Evolutionary conservation across 148 eudicot genomes (phyloP).

Genomic region (Euryodendron excelsum): DNA sequence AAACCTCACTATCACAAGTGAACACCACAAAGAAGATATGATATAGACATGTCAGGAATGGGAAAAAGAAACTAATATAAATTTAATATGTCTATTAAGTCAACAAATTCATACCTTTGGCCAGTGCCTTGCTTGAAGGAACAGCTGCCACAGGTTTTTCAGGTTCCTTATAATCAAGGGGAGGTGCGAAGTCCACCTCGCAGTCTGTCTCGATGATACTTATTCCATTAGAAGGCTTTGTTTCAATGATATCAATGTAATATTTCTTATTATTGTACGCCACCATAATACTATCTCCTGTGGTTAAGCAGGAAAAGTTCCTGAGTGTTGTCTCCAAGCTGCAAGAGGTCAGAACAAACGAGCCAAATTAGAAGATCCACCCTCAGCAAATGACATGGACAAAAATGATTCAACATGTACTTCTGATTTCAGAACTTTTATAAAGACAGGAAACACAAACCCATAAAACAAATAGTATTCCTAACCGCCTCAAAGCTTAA

Average conservation of each 20-base stretch:
- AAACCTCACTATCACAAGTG: background rate
- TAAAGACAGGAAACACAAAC: background rate
- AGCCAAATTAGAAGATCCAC: background rate
- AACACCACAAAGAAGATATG: background rate
- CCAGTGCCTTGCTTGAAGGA: constrained; percentile 48
- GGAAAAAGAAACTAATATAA: constrained; percentile 12
- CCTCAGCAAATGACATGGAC: background rate
- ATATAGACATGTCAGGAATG: background rate
- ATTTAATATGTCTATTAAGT: background rate
- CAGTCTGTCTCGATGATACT: constrained; percentile 88
- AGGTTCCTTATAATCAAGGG: constrained; percentile 95
- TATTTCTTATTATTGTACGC: constrained; percentile 82
- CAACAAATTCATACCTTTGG: constrained; percentile 48
- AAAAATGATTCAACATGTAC: background rate
- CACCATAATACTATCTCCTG: constrained; percentile 90
- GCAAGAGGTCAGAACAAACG: constrained; percentile 41
- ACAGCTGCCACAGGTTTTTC: constrained; percentile 54
- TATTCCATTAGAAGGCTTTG: constrained; percentile 69
- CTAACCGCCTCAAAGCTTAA: background rate
- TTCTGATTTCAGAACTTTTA: background rate
- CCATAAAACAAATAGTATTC: background rate
- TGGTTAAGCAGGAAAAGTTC: constrained; percentile 93
- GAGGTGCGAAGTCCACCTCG: constrained; percentile 98
- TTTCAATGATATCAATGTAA: constrained; percentile 35
- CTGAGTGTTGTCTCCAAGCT: constrained; percentile 93